phyloP scores from a whole-genome alignment of 768 basidiomycete genomes.

The Phylloporus sp. region DNA sequence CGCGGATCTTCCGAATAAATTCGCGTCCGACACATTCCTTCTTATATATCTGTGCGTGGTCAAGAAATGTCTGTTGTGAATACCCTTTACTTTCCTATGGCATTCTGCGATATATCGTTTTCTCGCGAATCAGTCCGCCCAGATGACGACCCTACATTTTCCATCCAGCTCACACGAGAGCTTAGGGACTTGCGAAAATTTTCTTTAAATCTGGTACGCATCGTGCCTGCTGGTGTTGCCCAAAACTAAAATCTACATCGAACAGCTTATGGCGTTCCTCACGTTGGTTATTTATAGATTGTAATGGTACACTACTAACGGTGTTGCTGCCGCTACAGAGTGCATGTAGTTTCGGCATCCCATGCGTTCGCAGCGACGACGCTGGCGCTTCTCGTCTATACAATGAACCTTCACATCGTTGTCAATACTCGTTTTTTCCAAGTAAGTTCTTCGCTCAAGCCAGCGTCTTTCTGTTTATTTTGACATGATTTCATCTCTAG shows the following conservation, averaged over 20 bases:
- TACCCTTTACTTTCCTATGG: conserved; percentile 7
- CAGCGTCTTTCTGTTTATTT: neutral
- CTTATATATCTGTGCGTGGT: conserved; percentile 9
- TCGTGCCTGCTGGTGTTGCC: neutral
- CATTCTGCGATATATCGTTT: neutral
- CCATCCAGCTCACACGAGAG: conserved; percentile 17
- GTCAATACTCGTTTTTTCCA: conserved; percentile 14
- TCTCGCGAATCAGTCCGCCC: neutral
- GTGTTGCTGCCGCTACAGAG: conserved; percentile 4
- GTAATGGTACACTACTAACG: neutral
- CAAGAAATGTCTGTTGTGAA: neutral
- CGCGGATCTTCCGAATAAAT: neutral
- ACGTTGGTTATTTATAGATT: conserved; percentile 13
- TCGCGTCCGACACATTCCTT: neutral
- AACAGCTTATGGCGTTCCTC: conserved; percentile 27
- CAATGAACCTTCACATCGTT: conserved; percentile 25
- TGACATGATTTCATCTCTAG: conserved; percentile 5
- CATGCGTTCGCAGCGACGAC: conserved; percentile 15
- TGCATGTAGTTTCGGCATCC: conserved; percentile 23
- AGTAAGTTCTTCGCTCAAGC: conserved; percentile 7
- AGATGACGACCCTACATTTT: conserved; percentile 1
- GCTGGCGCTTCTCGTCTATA: conserved; percentile 26
- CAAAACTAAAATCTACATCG: neutral
- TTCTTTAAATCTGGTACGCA: conserved; percentile 19
- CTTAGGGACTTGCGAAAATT: conserved; percentile 21